These are phyloP conservation scores for Hypsizygus marmoreus DNA, from an alignment of 768 basidiomycete species.

Conservation along the genomic window DNA sequence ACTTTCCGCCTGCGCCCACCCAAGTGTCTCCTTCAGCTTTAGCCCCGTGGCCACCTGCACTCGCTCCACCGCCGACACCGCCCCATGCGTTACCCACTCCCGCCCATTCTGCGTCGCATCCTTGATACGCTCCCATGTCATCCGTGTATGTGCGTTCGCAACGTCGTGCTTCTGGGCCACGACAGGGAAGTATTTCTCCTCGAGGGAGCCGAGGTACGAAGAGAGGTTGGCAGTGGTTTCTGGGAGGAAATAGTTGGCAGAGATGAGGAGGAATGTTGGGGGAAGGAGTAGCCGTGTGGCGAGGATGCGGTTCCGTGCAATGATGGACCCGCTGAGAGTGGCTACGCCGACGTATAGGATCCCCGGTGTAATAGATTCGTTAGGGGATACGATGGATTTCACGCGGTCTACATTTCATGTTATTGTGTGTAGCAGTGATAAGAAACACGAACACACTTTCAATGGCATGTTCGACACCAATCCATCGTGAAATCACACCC, in stretches of 20 bases:
- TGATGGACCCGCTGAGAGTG: conserved; percentile 83
- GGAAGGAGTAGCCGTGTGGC: conserved; percentile 75
- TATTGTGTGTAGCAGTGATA: not conserved
- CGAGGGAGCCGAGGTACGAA: conserved; percentile 65
- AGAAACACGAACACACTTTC: conserved; percentile 63
- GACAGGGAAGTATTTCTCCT: conserved; percentile 68
- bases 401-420: conserved; percentile 60
- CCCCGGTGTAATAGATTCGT: conserved; percentile 88
- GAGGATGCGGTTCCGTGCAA: conserved; percentile 76
- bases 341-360: conserved; percentile 88
- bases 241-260: conserved; percentile 86
- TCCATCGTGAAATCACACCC: conserved; percentile 76
- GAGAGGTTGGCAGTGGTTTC: conserved; percentile 73
- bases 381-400: conserved; percentile 76
- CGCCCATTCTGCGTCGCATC: conserved; percentile 51
- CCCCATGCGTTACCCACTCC: conserved; percentile 43
- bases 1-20: conserved; percentile 33
- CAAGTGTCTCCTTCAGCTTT: conserved; percentile 63
- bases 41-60: conserved; percentile 75
- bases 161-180: conserved; percentile 69
- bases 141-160: conserved; percentile 58
- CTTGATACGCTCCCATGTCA: conserved; percentile 59
- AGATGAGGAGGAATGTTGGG: conserved; percentile 66
- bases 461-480: conserved; percentile 80
- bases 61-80: conserved; percentile 48